These are phyloP conservation scores for Umbelopsis vinacea DNA, from an alignment of 192 early-diverging fungal genomes.

Conservation along the genomic window DNA sequence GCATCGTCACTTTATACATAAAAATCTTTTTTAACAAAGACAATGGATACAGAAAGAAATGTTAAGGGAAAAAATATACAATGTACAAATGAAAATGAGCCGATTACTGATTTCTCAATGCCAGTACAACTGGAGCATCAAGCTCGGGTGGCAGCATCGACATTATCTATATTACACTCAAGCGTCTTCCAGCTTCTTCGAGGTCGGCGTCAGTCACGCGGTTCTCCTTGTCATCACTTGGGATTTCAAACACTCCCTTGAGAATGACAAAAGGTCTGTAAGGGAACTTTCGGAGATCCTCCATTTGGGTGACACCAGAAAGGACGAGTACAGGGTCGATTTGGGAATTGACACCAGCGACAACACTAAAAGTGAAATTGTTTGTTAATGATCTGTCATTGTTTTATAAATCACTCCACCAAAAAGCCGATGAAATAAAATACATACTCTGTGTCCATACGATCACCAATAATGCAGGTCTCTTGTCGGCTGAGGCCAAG, in stretches of 20 bases:
- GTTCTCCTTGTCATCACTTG: slow-evolving; percentile 34
- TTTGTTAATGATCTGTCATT: background rate
- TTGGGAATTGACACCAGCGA: slow-evolving; percentile 61
- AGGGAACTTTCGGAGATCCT: slow-evolving; percentile 48
- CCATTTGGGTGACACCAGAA: slow-evolving; percentile 54
- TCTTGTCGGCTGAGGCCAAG: slow-evolving; percentile 57
- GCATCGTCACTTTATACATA: no score
- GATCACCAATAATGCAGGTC: slow-evolving; percentile 68
- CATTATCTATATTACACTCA: slow-evolving; percentile 17
- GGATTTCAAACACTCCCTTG: slow-evolving; percentile 53
- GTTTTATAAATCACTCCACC: background rate
- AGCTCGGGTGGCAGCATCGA: no score
- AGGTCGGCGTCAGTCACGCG: slow-evolving; percentile 31
- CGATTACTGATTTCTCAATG: background rate
- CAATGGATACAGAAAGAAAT: no score
- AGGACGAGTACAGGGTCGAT: slow-evolving; percentile 64
- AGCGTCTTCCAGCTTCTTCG: slow-evolving; percentile 38
- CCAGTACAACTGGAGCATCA: no score
- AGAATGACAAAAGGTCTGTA: slow-evolving; percentile 60
- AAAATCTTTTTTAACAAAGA: no score
- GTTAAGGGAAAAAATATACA: no score
- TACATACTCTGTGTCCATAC: slow-evolving; percentile 68
- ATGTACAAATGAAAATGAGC: background rate
- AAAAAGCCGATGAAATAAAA: background rate
- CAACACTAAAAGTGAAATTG: slow-evolving; percentile 40